phyloP scores from a whole-genome alignment of 805 yeast genomes.

The Candida dendrica region DNA sequence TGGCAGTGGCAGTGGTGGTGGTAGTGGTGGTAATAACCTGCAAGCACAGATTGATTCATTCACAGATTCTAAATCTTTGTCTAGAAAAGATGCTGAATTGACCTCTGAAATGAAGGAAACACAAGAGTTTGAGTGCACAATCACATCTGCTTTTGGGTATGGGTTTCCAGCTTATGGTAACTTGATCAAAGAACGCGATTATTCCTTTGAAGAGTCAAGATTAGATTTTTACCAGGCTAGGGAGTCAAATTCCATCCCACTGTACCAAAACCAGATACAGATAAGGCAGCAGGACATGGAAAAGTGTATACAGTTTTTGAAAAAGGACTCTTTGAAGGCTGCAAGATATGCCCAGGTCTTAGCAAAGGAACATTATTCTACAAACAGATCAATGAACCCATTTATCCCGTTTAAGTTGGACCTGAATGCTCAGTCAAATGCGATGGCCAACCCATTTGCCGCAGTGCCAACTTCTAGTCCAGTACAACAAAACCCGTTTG shows the following conservation, averaged over 20 bases:
- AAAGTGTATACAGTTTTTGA: conserved; percentile 30
- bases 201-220: conserved; percentile 47
- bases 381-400: conserved; percentile 21
- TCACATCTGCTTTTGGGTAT: conserved; percentile 37
- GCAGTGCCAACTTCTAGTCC: background rate
- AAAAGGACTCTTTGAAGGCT: conserved; percentile 37
- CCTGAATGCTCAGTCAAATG: conserved; percentile 16
- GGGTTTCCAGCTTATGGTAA: conserved; percentile 40
- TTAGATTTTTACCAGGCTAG: conserved; percentile 37
- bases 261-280: conserved; percentile 32
- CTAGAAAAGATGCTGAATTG: background rate
- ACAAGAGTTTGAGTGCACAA: conserved; percentile 1
- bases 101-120: background rate
- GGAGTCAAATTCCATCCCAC: conserved; percentile 26
- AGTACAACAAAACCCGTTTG: background rate
- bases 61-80: background rate
- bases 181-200: conserved; percentile 43
- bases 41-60: conserved; percentile 4
- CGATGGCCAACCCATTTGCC: conserved; percentile 3
- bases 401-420: conserved; percentile 29
- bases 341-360: conserved; percentile 50
- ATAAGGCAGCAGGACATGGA: conserved; percentile 42
- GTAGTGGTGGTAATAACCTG: conserved; percentile 1
- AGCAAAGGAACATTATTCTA: conserved; percentile 24
- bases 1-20: background rate